These are phyloP conservation scores for Fusarium buxicola DNA, from an alignment of 2,329 filamentous ascomycete species.

Conservation along the genomic window DNA sequence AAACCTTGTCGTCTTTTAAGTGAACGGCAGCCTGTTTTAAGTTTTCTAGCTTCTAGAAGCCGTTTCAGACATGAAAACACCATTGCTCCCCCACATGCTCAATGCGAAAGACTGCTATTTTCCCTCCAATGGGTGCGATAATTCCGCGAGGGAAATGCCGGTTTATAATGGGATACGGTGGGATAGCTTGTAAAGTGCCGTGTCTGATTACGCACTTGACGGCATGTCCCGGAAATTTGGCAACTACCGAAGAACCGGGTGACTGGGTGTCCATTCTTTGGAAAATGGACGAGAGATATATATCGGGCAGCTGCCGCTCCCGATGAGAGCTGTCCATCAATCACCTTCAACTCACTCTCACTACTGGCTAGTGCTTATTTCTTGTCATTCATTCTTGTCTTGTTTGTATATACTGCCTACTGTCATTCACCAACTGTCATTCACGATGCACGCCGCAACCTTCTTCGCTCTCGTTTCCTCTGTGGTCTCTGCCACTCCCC, in stretches of 20 bases:
- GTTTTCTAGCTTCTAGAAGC: slow-evolving; percentile 31
- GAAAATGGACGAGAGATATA: background rate
- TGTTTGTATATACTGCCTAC: slow-evolving; percentile 8
- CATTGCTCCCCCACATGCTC: background rate
- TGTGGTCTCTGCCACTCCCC: slow-evolving; percentile 32
- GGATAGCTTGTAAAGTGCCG: slow-evolving; percentile 24
- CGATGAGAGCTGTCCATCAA: background rate
- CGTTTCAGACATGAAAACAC: slow-evolving; percentile 25
- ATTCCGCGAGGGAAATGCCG: background rate
- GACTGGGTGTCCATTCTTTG: too few relatives aligned
- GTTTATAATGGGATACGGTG: slow-evolving; percentile 3
- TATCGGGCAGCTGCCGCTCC: slow-evolving; percentile 5
- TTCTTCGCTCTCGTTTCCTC: slow-evolving; percentile 33
- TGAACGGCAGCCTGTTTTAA: slow-evolving; percentile 6
- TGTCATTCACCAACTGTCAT: too few relatives aligned
- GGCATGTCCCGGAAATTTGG: slow-evolving; percentile 11
- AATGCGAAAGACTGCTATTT: background rate
- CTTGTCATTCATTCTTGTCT: slow-evolving; percentile 15
- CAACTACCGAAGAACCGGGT: slow-evolving; percentile 29
- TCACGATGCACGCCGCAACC: slow-evolving; percentile 32
- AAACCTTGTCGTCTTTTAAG: slow-evolving; percentile 30
- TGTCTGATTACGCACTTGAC: background rate
- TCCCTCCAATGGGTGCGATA: slow-evolving; percentile 31
- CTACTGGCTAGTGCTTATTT: slow-evolving; percentile 38
- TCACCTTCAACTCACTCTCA: slow-evolving; percentile 11